Evolutionary conservation across 2,329 filamentous ascomycete genomes (phyloP).

Genomic region (Aspergillus neotritici): DNA sequence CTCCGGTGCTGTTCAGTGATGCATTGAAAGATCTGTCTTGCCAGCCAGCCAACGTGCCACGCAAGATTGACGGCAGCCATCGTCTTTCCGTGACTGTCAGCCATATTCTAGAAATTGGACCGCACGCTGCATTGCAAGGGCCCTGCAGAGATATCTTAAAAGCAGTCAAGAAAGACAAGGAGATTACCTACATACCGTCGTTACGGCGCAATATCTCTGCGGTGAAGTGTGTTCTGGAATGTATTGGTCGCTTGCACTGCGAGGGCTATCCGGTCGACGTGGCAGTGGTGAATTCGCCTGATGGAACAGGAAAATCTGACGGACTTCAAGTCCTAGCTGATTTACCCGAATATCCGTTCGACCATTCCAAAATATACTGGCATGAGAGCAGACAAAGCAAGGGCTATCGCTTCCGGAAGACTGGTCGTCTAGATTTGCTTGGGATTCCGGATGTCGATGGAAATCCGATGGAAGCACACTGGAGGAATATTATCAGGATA

Average conservation of each 20-base stretch:
- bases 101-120: constrained; percentile 20
- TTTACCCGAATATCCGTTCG: constrained; percentile 37
- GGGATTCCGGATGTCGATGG: constrained; percentile 13
- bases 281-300: neutral
- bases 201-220: neutral
- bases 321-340: constrained; percentile 12
- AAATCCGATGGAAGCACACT: constrained; percentile 25
- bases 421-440: constrained; percentile 9
- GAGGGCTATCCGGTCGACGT: neutral
- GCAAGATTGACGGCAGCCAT: neutral
- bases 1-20: constrained; percentile 21
- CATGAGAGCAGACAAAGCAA: constrained; percentile 20
- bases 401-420: constrained; percentile 15
- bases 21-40: constrained; percentile 11
- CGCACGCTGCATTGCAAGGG: constrained; percentile 17
- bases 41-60: neutral
- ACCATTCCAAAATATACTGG: constrained; percentile 36
- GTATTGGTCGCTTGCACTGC: neutral
- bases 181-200: neutral
- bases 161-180: neutral
- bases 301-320: no score
- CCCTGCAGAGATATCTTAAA: constrained; percentile 10
- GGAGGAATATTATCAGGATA: constrained; percentile 42
- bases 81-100: neutral
- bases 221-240: neutral